Evolutionary conservation across 2,329 filamentous ascomycete genomes (phyloP), one percentile per base, ranked within the genome.

Genomic region (Dothideomycetidae sp.): DNA sequence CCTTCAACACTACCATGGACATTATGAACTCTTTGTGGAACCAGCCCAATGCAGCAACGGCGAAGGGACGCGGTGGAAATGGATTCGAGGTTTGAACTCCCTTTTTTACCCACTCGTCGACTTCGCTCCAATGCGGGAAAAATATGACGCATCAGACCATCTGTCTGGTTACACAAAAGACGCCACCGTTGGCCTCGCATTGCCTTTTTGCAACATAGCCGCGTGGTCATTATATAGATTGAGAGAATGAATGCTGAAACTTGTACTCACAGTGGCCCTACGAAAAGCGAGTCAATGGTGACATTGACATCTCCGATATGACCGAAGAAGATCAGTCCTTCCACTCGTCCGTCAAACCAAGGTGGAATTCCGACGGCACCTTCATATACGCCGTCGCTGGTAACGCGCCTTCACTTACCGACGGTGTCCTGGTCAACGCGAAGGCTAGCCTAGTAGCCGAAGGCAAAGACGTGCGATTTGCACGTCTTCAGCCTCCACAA

Each of bases 21-120:
- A 66, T 94, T 55, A 94, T 93, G 84, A 88, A 93, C 55, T 93
- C 84, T 33, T 66, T 94, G 39, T 94, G 92, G 59, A 58, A 52
- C 44, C 56, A 39, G 13, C 31, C 67, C 49, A 55, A 67, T 38
- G 68, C 70, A 51, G 65, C 64, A 47, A n/a, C n/a, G n/a, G 62
- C 66, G 49, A 17, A 29, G 17, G 18, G 28, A 16, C 35, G 13
- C 7, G 38, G 43, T 16, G 61, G 60, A 50, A 66, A 66, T 61
- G 80, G 81, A 54, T 81, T 88, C 60, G 78, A 96, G 86, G 90
- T 96, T 75, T 80, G 88, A 88, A 60, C 65, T 56, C 57, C 58
- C 59, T 52, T 56, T 53, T 33, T 38, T 31, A 17, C 14, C 33
- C 53, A 59, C 48, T n/a, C 23, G 2, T 29, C 23, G 23, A 10